These are phyloP conservation scores for Pseudozyma tsukubaensis DNA, from an alignment of 1,284 basidiomycete species.

Conservation along the genomic window DNA sequence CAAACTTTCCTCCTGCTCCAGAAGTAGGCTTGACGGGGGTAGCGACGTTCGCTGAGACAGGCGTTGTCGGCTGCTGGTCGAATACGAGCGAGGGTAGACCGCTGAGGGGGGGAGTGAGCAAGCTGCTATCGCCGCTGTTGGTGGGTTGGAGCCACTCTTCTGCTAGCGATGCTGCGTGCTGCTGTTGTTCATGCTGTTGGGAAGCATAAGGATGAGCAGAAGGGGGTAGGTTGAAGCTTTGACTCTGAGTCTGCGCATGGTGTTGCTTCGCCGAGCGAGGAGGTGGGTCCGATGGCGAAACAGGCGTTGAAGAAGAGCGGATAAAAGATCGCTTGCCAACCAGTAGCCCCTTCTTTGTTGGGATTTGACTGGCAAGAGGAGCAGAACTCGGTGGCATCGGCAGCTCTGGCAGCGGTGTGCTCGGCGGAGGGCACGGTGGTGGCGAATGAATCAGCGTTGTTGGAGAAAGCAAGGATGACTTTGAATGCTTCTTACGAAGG, in stretches of 20 bases:
- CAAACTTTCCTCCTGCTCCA: constrained; percentile 15
- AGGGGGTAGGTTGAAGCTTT: not conserved
- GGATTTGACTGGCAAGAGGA: not conserved
- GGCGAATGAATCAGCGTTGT: constrained; percentile 14
- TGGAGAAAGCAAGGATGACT: constrained; percentile 4
- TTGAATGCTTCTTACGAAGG: constrained; percentile 2
- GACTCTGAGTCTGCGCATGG: constrained; percentile 10
- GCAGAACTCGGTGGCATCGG: constrained; percentile 15
- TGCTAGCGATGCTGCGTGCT: not conserved
- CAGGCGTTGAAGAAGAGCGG: constrained; percentile 19
- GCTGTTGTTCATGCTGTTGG: not conserved
- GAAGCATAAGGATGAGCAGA: not conserved
- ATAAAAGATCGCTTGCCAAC: constrained; percentile 10
- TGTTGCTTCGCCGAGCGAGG: not conserved
- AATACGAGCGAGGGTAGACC: constrained; percentile 7
- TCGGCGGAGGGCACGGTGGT: constrained; percentile 30
- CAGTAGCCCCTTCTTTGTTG: not conserved
- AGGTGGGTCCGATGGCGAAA: constrained; percentile 5
- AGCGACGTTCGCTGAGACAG: constrained; percentile 11
- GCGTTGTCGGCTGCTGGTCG: constrained; percentile 18
- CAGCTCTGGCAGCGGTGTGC: constrained; percentile 22
- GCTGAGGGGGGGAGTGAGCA: constrained; percentile 20
- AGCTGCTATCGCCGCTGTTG: constrained; percentile 7
- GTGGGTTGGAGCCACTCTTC: not conserved
- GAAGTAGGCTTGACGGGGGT: constrained; percentile 10